Conservation (phyloP, 257 asterid species). For the Perilla frutescens region DNA sequence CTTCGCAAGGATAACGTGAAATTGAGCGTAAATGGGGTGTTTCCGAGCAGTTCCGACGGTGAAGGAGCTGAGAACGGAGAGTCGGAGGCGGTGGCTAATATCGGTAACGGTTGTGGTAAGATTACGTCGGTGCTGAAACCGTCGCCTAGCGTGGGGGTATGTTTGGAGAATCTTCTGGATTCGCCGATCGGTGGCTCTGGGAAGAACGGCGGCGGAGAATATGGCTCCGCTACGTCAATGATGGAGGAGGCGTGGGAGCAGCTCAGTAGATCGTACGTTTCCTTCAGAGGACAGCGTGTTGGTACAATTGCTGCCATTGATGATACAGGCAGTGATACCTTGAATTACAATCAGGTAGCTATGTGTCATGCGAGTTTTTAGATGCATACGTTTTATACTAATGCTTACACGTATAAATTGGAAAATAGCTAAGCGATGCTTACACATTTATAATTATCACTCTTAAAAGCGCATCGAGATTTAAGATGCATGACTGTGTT, state of each 20-base stretch:
- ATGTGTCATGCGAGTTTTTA: not conserved
- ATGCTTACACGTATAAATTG: not conserved
- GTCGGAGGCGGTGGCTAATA: constrained; percentile 24
- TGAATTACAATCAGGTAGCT: constrained; percentile 66
- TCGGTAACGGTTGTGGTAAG: constrained; percentile 28
- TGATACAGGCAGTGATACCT: constrained; percentile 46
- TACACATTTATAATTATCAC: not conserved
- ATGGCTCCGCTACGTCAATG: constrained; percentile 41
- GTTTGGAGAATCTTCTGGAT: constrained; percentile 39
- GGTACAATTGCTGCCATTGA: constrained; percentile 54
- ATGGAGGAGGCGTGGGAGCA: constrained; percentile 64
- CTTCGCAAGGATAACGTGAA: not conserved
- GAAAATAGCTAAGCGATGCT: not conserved
- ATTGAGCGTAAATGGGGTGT: constrained; percentile 3
- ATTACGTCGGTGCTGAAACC: constrained; percentile 40
- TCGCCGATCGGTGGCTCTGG: constrained; percentile 26
- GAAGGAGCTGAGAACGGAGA: constrained; percentile 31
- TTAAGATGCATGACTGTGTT: constrained; percentile 3
- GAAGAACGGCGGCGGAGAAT: constrained; percentile 37
- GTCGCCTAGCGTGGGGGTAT: constrained; percentile 45
- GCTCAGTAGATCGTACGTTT: constrained; percentile 42
- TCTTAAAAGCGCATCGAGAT: not conserved
- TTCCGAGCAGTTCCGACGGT: constrained; percentile 1
- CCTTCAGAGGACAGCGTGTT: constrained; percentile 47
- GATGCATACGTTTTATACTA: not conserved